Evolutionary conservation across 1,284 basidiomycete species (phyloP), one percentile per base, ranked within the genome.

Genomic region (Sporisorium iseilematis-ciliati): DNA sequence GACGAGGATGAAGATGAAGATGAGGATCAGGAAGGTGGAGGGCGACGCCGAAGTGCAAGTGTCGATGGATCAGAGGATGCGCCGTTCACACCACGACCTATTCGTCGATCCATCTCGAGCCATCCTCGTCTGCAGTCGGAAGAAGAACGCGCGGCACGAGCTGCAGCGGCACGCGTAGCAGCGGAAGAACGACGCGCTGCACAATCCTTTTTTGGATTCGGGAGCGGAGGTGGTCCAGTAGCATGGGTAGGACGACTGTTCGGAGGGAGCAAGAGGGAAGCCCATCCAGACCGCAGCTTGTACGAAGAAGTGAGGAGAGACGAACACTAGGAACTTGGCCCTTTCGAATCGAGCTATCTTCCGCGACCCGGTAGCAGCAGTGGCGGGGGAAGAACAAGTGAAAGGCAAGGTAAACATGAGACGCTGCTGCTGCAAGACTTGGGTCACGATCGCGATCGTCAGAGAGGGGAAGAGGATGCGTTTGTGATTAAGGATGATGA

Each of bases 111-210:
- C 29, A 82, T 69, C 57, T 61, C 61, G 42, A 77, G 79, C 56
- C 86, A 90, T 87, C 89, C 80, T 82, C 86, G 88, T 75, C 88
- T 91, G 84, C 90, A 91, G 85, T 87, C 88, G 64, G 82, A 91
- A 46, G 92, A 92, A 77, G 90, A 92, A 68, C 90, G 91, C 69
- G 92, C 91, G 0, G 91, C 93, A 72, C 87, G 82, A 23, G 82
- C 83, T 1, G 75, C 70, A 18, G 83, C 82, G 21, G 71, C 77
- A 1, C 65, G 69, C 1, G 75, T 80, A 2, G 77, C 77, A 0
- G 70, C 73, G 0, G 76, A 76, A 23, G 72, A 81, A 18, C 60
- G 94, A 0, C 89, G 92, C 79, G 92, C 93, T 69, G 65, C 72
- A 2, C 61, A 69, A 25, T 64, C 59, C 18, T 97, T 65, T 56